Percentiles rank a stretch among this genome's conserved stretches.
Conservation (phyloP, 331 rosid genomes). For the Acacia concinna region DNA sequence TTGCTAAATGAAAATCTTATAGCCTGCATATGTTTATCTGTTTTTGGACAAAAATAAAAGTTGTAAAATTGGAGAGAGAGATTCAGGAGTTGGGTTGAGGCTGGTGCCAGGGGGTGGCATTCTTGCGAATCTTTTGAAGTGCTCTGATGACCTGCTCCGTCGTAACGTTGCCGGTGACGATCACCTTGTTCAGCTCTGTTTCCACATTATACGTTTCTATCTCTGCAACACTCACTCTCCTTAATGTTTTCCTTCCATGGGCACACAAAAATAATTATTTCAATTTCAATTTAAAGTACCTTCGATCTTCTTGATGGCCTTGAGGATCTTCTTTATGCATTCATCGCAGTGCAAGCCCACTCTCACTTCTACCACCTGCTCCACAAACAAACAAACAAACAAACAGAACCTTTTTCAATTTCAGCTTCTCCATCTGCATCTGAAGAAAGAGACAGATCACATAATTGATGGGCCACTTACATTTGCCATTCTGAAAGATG, state of each 20-base stretch:
- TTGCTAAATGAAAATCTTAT: neutral
- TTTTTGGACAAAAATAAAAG: neutral
- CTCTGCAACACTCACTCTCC: conserved; percentile 40
- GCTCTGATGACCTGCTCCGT: conserved; percentile 62
- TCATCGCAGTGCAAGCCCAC: conserved; percentile 80
- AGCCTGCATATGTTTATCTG: neutral
- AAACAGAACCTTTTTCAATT: neutral
- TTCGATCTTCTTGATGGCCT: conserved; percentile 82
- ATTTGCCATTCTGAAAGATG: conserved; percentile 40
- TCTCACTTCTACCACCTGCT: conserved; percentile 83
- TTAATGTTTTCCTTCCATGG: neutral
- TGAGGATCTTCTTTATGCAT: conserved; percentile 83
- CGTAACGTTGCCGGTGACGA: conserved; percentile 71
- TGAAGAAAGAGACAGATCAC: neutral
- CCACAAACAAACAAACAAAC: neutral
- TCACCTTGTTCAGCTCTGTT: conserved; percentile 65
- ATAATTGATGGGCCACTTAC: conserved; percentile 29
- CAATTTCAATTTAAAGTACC: conserved; percentile 34
- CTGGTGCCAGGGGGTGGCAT: conserved; percentile 61
- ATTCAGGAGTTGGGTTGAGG: conserved; percentile 31
- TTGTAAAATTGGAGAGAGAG: neutral
- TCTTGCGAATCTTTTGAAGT: conserved; percentile 66
- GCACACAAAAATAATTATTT: neutral
- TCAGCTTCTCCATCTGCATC: neutral
- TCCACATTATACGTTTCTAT: conserved; percentile 78